These are phyloP conservation scores for Ogataea minuta DNA, from an alignment of 805 yeast genomes.

Conservation along the genomic window DNA sequence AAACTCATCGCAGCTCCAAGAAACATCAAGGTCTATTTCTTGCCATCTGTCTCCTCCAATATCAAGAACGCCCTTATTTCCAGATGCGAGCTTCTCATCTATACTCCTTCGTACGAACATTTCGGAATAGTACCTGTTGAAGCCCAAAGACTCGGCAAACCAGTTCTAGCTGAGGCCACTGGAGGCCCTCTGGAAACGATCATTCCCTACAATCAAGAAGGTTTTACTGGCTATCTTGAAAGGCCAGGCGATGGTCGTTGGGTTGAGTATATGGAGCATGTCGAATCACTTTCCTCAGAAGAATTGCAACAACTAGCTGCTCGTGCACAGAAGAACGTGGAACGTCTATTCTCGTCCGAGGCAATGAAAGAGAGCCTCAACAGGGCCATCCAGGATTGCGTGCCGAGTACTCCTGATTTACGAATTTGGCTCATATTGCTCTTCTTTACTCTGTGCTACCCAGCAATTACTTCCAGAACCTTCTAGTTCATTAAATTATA, in stretches of 20 bases:
- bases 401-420: slow-evolving; percentile 8
- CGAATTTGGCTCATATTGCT: neutral
- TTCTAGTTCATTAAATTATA: neutral
- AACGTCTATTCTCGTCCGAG: slow-evolving; percentile 42
- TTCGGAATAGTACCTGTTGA: slow-evolving; percentile 98
- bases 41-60: slow-evolving; percentile 74
- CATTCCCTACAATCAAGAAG: slow-evolving; percentile 31
- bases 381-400: slow-evolving; percentile 17
- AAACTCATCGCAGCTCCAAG: slow-evolving; percentile 15
- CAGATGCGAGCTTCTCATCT: slow-evolving; percentile 59
- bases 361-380: slow-evolving; percentile 37
- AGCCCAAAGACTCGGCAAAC: slow-evolving; percentile 80
- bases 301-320: slow-evolving; percentile 11
- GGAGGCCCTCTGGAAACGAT: slow-evolving; percentile 95
- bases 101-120: slow-evolving; percentile 91
- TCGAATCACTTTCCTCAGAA: slow-evolving; percentile 25
- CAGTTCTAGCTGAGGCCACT: slow-evolving; percentile 80
- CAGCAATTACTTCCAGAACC: neutral
- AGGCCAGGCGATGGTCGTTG: slow-evolving; percentile 49
- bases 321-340: slow-evolving; percentile 36
- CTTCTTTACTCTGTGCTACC: neutral
- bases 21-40: slow-evolving; percentile 42
- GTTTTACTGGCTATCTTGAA: slow-evolving; percentile 60
- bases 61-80: slow-evolving; percentile 62
- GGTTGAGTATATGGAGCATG: slow-evolving; percentile 48